Evolutionary conservation across 495 filamentous ascomycete genomes (phyloP), one percentile per base, ranked within the genome.

Genomic region (Aspergillus nidulans): DNA sequence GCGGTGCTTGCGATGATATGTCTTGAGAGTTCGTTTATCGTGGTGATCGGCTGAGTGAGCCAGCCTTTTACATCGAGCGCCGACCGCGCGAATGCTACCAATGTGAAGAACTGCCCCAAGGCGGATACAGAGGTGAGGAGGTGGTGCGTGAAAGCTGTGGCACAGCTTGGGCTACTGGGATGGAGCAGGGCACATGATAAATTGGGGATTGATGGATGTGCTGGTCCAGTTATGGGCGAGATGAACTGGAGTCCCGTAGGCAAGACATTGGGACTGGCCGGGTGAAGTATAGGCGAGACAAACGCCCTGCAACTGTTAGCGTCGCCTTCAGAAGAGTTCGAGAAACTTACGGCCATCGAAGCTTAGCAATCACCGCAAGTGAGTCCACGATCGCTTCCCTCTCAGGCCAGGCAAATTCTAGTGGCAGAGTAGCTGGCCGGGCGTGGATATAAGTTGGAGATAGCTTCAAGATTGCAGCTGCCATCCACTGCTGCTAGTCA

Each of bases 151-250:
- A 91, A 92, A 2, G 90, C 92, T 16, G 86, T 87, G 23, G 83
- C 77, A 73, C 94, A 98, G 55, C 85, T 92, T 3, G 94, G 91
- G 58, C 91, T 87, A 19, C 79, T 72, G 0, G 94, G 92, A 68
- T 98, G 94, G n/a, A 97, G 82, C 18, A 92, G 77, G 2, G 94
- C 94, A 71, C 94, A 98, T 49, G 89, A 90, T 26, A 97, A 81
- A 41, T 79, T 84, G 3, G 79, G 81, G 64, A 95, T 92, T 23
- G 86, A 80, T 7, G 92, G 92, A 63, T 96, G 92, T 1, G 92
- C 92, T 26, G 86, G 81, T 1, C 87, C 82, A 28, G 89, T 88
- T 24, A 97, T 82, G 10, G 92, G 91, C 1, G 87, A 78, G 55
- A 96, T 85, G 16, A 82, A 69, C 50, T 68, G 62, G 24, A 97